Percentiles rank a stretch among this genome's conserved stretches.
phyloP scores from a whole-genome alignment of 192 early-diverging fungal species.

The Podila minutissima region DNA sequence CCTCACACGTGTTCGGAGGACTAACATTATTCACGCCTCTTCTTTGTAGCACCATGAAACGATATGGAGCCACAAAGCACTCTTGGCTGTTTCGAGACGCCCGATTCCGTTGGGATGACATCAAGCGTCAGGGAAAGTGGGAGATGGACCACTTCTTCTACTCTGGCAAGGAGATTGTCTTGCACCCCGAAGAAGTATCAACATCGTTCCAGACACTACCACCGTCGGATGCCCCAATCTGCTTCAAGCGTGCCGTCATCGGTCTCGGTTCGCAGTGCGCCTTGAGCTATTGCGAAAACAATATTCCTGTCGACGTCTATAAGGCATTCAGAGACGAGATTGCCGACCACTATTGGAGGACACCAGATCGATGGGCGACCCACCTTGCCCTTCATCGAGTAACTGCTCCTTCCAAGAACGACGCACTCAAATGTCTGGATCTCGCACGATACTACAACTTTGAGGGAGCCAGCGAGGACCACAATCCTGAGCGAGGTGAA shows the following conservation, averaged over 20 bases:
- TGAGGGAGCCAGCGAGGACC: not conserved
- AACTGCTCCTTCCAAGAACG: not conserved
- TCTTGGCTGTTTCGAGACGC: too few species aligned
- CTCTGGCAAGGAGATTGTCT: slow-evolving; percentile 30
- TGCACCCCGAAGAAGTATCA: slow-evolving; percentile 4
- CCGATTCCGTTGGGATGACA: too few species aligned
- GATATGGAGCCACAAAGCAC: too few species aligned
- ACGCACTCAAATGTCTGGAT: slow-evolving; percentile 11
- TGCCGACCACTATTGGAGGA: slow-evolving; percentile 10
- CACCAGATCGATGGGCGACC: slow-evolving; percentile 8
- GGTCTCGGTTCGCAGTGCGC: slow-evolving; percentile 38
- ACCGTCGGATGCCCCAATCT: slow-evolving; percentile 21
- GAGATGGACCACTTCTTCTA: slow-evolving; percentile 29
- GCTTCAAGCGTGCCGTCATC: slow-evolving; percentile 36
- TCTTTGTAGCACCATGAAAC: not conserved
- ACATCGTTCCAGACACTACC: slow-evolving; percentile 27
- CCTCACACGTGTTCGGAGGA: too few species aligned
- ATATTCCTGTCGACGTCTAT: slow-evolving; percentile 36
- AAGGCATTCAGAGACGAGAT: slow-evolving; percentile 11
- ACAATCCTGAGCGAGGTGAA: too few species aligned
- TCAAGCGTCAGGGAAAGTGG: slow-evolving; percentile 3
- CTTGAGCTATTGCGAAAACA: slow-evolving; percentile 33
- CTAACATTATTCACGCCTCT: too few species aligned
- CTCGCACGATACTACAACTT: slow-evolving; percentile 29
- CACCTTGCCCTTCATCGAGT: slow-evolving; percentile 1